These are phyloP conservation scores for Trichoderma oligosporum DNA, from an alignment of 2,329 filamentous ascomycete species.

Conservation along the genomic window DNA sequence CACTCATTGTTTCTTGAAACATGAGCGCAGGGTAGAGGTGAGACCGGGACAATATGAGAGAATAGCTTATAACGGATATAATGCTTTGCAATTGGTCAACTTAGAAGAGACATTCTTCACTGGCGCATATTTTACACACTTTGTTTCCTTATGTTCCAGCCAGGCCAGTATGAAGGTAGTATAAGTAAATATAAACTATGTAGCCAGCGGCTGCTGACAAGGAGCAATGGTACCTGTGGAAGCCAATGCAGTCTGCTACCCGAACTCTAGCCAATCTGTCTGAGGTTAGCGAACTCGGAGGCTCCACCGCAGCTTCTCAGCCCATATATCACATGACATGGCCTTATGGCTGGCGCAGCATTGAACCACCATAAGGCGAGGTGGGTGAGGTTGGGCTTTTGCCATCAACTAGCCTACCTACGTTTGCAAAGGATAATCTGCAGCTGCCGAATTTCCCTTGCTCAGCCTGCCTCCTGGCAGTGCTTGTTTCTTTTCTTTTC, in stretches of 20 bases:
- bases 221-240: not conserved
- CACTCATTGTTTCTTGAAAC: constrained; percentile 14
- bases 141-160: constrained; percentile 4
- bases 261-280: too few species aligned
- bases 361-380: not conserved
- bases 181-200: not conserved
- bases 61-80: not conserved
- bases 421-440: not conserved
- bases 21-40: constrained; percentile 11
- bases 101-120: not conserved
- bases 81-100: not conserved
- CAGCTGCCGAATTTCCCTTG: not conserved
- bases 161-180: not conserved
- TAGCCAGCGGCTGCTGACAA: not conserved
- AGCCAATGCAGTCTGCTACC: not conserved
- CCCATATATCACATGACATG: constrained; percentile 19
- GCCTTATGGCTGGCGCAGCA: not conserved
- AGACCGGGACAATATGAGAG: constrained; percentile 4
- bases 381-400: too few species aligned
- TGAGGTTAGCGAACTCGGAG: not conserved
- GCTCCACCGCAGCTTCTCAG: constrained; percentile 16
- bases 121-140: not conserved
- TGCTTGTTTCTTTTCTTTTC: not conserved
- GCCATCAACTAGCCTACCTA: not conserved
- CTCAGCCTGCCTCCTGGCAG: not conserved